Base-by-base conservation (phyloP, 2,329 filamentous ascomycete species). In the Fusarium torreyae region DNA sequence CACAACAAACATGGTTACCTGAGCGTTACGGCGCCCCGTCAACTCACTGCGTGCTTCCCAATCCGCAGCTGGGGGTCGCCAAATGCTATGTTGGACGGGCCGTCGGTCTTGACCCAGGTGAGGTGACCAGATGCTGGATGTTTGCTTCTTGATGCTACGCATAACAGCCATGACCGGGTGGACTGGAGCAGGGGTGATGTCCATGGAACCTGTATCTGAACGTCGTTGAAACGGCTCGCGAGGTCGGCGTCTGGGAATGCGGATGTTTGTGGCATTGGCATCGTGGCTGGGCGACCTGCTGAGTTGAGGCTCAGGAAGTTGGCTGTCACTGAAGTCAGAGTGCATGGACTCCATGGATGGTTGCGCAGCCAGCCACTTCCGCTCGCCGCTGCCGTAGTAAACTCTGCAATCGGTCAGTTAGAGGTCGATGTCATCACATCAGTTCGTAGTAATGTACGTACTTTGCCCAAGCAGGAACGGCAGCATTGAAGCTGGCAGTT, bases 41-140 rank as follows among this genome's bases (percentile, higher is more conserved):
- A 88, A 75, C 17, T 87, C 85, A 36, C 86, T 87, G 39, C 89
- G 88, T 4, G 87, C 80, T 11, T 87, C 87, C 80, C 90, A 92
- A 63, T 89, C 88, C 22, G 92, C 81, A 2, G 89, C 90, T 1
- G 93, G 93, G 2, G 93, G 89, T 63, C 90, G 88, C 92, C 93
- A 96, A 17, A 89, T 83, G 74, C 87, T 91, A 70, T 83, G 87
- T 61, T 83, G 80, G 56, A 84, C 83, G 45, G 87, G 84, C 17
- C 89, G 83, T 59, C 87, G 85, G 75, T 94, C 91, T 14, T 84
- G 82, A 51, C 86, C 86, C 31, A 94, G 81, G 78, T 94, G 92
- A 11, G 92, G 92, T 5, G 91, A 93, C 90, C 91, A 93, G 67
- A 92, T 85, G 69, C 88, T 86, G 38, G 90, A 87, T 54, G 84